Evolutionary conservation across 2,329 filamentous ascomycete species (phyloP), one percentile per base, ranked within the genome.

Genomic region (Alternaria rosae): DNA sequence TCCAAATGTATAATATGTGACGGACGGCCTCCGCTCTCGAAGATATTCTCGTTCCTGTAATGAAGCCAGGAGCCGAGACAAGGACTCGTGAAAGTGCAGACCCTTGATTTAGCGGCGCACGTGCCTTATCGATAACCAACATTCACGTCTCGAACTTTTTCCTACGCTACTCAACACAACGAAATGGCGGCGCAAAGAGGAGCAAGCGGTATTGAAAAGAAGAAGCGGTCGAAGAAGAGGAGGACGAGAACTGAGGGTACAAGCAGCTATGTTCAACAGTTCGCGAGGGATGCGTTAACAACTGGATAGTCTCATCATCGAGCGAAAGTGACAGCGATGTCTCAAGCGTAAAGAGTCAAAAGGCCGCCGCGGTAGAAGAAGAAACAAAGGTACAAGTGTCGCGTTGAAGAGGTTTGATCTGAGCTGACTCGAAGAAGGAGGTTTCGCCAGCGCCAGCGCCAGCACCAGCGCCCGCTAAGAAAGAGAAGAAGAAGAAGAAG

Each of bases 291-390:
- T 42, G 30, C 7, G 50, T 62, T 72, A 50, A 76, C 53, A 21
- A 48, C 23, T 23, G 45, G 10, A 41, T 69, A 68, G 67, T 74
- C 20, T 78, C 75, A 15, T 77, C 75, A 26, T 73, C 72, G 11
- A 70, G 67, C 66, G 70, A 76, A 48, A 72, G 71, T 64, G 75
- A 76, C 42, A 77, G 74, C 68, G 73, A 74, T 62, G 69, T 64
- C 17, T 59, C 67, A 10, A 62, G 52, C 12, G 59, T 66, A 45
- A 67, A 64, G 58, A 71, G 45, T 20, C 51, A 15, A 26, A 67
- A 65, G 9, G 48, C 25, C 8, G 55, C 26, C 5, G 57, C 9
- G 42, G 52, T 57, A 50, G 42, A 55, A 54, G 44, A 57, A 45
- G 41, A 44, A 5, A 35, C 20, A 13, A 56, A 51, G 6, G 38